Conservation (phyloP, 148 eudicot species). For the Fagopyrum esculentum region DNA sequence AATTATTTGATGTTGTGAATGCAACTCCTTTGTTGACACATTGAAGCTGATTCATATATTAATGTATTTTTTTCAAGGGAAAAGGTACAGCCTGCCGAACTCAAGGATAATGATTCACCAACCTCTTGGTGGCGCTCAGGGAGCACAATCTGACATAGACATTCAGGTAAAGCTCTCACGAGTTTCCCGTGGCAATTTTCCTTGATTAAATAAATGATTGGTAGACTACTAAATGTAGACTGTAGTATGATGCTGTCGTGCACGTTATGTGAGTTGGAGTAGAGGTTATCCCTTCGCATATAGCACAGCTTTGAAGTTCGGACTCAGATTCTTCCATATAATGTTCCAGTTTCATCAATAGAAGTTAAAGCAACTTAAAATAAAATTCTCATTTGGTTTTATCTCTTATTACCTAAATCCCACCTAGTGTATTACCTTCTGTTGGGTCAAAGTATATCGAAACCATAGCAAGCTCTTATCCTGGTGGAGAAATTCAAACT, state of each 20-base stretch:
- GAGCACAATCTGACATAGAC: slow-evolving; percentile 72
- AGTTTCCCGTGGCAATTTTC: no score
- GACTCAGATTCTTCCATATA: neutral
- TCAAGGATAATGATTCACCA: slow-evolving; percentile 99
- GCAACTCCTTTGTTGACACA: neutral
- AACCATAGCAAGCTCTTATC: neutral
- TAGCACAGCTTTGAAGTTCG: neutral
- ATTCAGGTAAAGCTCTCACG: slow-evolving; percentile 48
- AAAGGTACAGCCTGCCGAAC: slow-evolving; percentile 88
- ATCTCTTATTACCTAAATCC: no score
- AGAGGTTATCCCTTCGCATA: no score
- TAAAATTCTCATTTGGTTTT: neutral
- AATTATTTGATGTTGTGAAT: neutral
- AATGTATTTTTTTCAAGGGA: slow-evolving; percentile 26
- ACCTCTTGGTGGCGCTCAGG: slow-evolving; percentile 92
- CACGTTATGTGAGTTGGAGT: no score
- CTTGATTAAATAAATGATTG: no score
- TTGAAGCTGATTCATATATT: neutral
- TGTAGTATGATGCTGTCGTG: no score
- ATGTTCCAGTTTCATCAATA: neutral
- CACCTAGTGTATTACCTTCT: no score
- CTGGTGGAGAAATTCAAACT: neutral
- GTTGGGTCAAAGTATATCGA: neutral
- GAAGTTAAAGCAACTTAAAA: neutral
- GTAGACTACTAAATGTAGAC: no score